Percentiles rank a stretch among this genome's conserved stretches.
phyloP scores from a whole-genome alignment of 768 basidiomycete species.

The Boletus huronensis region DNA sequence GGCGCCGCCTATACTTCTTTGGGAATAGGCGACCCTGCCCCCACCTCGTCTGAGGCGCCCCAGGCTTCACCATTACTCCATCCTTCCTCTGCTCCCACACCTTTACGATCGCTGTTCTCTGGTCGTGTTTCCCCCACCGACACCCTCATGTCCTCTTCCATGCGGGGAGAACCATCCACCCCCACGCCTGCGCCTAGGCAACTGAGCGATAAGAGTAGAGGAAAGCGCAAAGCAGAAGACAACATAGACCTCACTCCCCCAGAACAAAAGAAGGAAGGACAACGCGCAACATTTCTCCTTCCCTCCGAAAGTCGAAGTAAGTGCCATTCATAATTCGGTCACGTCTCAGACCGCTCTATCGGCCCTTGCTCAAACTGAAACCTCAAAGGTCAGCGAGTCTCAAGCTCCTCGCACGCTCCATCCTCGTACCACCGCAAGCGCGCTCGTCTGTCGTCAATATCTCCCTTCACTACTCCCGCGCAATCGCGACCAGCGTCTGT shows the following conservation, averaged over 20 bases:
- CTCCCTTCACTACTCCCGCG: slow-evolving; percentile 32
- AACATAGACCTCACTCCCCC: slow-evolving; percentile 68
- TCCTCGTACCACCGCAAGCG: slow-evolving; percentile 74
- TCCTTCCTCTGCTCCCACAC: slow-evolving; percentile 18
- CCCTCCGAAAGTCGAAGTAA: slow-evolving; percentile 54
- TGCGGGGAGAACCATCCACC: slow-evolving; percentile 29
- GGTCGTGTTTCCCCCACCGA: slow-evolving; percentile 8
- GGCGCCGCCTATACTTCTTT: slow-evolving; percentile 16
- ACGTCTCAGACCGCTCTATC: slow-evolving; percentile 20
- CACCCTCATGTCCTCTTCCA: slow-evolving; percentile 11
- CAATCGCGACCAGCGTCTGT: slow-evolving; percentile 32
- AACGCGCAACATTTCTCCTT: slow-evolving; percentile 60
- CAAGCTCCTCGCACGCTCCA: slow-evolving; percentile 56
- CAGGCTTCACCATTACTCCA: slow-evolving; percentile 7
- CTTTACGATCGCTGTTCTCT: slow-evolving; percentile 16
- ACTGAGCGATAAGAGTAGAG: slow-evolving; percentile 39
- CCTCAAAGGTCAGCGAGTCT: slow-evolving; percentile 49
- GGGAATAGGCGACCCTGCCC: slow-evolving; percentile 18
- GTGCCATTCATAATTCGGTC: slow-evolving; percentile 25
- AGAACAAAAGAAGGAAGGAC: slow-evolving; percentile 49
- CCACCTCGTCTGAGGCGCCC: slow-evolving; percentile 6
- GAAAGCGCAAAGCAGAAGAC: slow-evolving; percentile 75
- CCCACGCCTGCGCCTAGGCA: slow-evolving; percentile 33
- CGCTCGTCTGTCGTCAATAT: slow-evolving; percentile 49
- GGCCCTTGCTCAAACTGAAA: slow-evolving; percentile 25